phyloP scores from a whole-genome alignment of 306 rosid genomes.

The Albizia julibrissin region DNA sequence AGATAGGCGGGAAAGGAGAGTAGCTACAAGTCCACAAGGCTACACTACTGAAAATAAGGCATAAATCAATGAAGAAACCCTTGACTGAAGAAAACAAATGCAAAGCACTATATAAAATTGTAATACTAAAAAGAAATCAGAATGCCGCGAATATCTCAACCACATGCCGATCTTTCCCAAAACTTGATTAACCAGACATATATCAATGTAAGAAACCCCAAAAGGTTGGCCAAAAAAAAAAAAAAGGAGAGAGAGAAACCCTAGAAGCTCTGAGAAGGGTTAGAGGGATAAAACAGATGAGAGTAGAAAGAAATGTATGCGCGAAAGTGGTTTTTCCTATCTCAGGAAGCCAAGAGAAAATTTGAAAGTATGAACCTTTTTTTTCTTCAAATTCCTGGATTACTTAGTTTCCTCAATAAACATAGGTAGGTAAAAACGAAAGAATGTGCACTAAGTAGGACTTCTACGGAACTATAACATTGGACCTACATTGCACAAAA shows the following conservation, averaged over 20 bases:
- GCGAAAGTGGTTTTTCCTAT: not conserved
- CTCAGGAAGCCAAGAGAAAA: not conserved
- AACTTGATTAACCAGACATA: not conserved
- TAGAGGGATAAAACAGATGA: not conserved
- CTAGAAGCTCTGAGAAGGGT: not conserved
- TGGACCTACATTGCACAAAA: not conserved
- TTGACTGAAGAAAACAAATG: not conserved
- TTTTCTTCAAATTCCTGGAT: not conserved
- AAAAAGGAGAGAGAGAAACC: not conserved
- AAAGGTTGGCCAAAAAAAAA: not conserved
- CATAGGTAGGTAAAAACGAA: not conserved
- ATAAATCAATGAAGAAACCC: not conserved
- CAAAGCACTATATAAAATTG: not conserved
- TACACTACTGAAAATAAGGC: not conserved
- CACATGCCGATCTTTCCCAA: not conserved
- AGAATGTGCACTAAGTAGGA: not conserved
- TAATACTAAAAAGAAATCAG: not conserved
- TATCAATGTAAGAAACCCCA: not conserved
- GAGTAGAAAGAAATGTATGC: not conserved
- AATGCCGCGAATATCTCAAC: not conserved
- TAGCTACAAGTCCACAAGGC: not conserved
- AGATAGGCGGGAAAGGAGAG: not conserved
- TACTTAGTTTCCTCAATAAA: not conserved
- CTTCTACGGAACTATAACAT: not conserved
- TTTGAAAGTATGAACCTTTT: not conserved